Conservation (phyloP, 768 basidiomycete genomes). For the Cantharellus anzutake region DNA sequence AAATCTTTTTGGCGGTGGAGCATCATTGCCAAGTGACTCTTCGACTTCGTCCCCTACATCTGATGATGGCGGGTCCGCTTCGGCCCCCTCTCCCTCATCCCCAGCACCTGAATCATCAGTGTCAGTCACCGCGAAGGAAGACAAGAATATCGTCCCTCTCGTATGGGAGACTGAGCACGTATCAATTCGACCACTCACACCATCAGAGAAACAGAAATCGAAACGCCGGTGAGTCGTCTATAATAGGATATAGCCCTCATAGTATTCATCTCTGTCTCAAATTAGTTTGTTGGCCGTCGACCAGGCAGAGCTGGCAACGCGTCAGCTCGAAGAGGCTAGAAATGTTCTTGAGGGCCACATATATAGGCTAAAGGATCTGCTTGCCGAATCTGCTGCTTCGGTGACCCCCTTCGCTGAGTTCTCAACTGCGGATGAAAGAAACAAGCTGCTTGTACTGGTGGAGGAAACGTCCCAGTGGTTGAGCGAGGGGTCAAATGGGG, state of each 20-base stretch:
- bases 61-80: slow-evolving; percentile 11
- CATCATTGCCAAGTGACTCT: slow-evolving; percentile 17
- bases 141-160: slow-evolving; percentile 39
- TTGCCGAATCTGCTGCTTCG: slow-evolving; percentile 37
- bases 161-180: slow-evolving; percentile 43
- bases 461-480: slow-evolving; percentile 72
- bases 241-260: background rate
- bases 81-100: slow-evolving; percentile 17
- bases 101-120: slow-evolving; percentile 7
- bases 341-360: slow-evolving; percentile 85
- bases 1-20: slow-evolving; percentile 56
- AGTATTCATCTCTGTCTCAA: background rate
- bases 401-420: slow-evolving; percentile 65
- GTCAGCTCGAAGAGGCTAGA: slow-evolving; percentile 68
- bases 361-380: slow-evolving; percentile 74
- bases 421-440: slow-evolving; percentile 54
- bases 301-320: slow-evolving; percentile 53
- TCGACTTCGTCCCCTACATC: slow-evolving; percentile 5
- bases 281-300: slow-evolving; percentile 63
- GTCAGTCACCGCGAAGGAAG: slow-evolving; percentile 10
- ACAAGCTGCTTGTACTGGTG: slow-evolving; percentile 41
- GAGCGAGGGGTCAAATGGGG: slow-evolving; percentile 62
- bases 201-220: slow-evolving; percentile 53
- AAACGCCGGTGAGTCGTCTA: slow-evolving; percentile 39
- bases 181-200: slow-evolving; percentile 55